Base-by-base conservation (phyloP, 2,329 filamentous ascomycete genomes). In the Trichocomaceae sp. region DNA sequence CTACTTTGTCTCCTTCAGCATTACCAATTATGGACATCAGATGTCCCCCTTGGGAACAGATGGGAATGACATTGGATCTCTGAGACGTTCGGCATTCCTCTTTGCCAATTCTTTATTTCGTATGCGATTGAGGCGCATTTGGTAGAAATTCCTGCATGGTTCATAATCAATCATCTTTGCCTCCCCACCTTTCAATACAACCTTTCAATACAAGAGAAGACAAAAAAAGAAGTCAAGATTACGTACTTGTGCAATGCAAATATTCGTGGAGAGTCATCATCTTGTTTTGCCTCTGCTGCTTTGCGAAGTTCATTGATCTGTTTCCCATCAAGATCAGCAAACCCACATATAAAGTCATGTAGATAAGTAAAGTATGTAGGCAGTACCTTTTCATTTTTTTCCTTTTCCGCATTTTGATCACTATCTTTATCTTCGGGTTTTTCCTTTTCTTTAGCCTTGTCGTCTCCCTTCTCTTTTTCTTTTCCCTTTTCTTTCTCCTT, bases 211-310 rank as follows among this genome's bases (percentile, higher is more conserved):
- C n/a, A n/a, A n/a, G n/a, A n/a, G n/a, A n/a, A n/a, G n/a, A n/a
- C n/a, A n/a, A n/a, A n/a, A n/a, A n/a, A n/a, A n/a, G n/a, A n/a
- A n/a, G n/a, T n/a, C n/a, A n/a, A n/a, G n/a, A n/a, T n/a, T n/a
- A n/a, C 65, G 54, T 72, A 92, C 87, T 85, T 90, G 66, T 92
- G 87, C 56, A 96, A 77, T 61, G 87, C 83, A 72, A 93, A 99
- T 2, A 95, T 80, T 42, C 92, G 83, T 19, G 89, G 86, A 55
- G 86, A 84, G 57, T 88, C 83, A 57, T 88, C 84, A 47, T 35
- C 50, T 17, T 70, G 57, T 35, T 73, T 69, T 20, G 74, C 61
- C 33, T 69, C 62, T 35, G 65, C 64, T 35, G 70, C 65, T 55
- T 79, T 72, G 9, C 53, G 47, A 20, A 57, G 44, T 23, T 50